These are phyloP conservation scores for Fragaria vesca DNA, from an alignment of 306 rosid species.

Conservation along the genomic window DNA sequence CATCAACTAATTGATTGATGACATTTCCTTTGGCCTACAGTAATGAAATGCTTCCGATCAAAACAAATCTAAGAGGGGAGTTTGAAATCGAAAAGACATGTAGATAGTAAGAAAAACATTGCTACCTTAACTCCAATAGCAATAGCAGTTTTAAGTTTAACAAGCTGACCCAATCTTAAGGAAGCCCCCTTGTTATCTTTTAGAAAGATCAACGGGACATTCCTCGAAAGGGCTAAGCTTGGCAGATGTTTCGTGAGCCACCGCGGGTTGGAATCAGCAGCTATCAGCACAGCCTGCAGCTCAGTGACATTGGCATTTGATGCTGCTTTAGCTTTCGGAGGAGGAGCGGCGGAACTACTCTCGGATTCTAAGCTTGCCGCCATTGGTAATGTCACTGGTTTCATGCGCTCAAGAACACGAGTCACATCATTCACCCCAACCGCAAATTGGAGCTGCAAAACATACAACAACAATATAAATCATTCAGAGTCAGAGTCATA, in stretches of 20 bases:
- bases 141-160: constrained; percentile 72
- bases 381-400: constrained; percentile 34
- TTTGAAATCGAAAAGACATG: too few relatives aligned
- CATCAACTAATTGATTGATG: constrained; percentile 46
- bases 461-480: background rate
- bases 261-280: constrained; percentile 66
- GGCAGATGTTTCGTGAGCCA: constrained; percentile 82
- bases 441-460: constrained; percentile 66
- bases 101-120: background rate
- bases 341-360: background rate
- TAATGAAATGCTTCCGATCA: background rate
- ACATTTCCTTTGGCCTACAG: constrained; percentile 53
- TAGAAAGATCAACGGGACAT: constrained; percentile 60
- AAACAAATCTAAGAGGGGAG: background rate
- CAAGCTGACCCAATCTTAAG: constrained; percentile 70
- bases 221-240: constrained; percentile 65
- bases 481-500: background rate
- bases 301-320: constrained; percentile 6
- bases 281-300: constrained; percentile 74
- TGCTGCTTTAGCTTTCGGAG: constrained; percentile 25
- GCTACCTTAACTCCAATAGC: constrained; percentile 82
- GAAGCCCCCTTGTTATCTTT: constrained; percentile 65
- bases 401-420: constrained; percentile 78
- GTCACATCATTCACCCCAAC: constrained; percentile 86
- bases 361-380: background rate